A percentile compares a stretch with the other conserved stretches of the same genome.
Evolutionary conservation across 2,329 filamentous ascomycete genomes (phyloP).

Genomic region (Fusarium hostae): DNA sequence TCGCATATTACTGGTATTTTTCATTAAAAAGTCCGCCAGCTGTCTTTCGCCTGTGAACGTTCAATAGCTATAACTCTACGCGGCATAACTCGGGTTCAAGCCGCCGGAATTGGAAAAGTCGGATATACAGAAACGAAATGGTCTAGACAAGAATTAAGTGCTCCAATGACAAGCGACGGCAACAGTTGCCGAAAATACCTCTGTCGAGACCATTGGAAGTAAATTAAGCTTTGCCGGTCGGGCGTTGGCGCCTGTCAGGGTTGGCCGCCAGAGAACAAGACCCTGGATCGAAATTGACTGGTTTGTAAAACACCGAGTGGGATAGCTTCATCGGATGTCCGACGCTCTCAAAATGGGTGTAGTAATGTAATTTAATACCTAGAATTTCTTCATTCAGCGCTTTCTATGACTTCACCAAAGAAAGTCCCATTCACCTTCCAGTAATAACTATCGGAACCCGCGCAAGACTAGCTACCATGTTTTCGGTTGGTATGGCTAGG

Average conservation of each 20-base stretch:
- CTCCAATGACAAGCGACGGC: no score
- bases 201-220: background rate
- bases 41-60: no score
- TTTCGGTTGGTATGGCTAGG: background rate
- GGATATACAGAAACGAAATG: background rate
- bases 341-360: accelerated
- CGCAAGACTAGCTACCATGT: accelerated
- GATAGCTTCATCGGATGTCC: background rate
- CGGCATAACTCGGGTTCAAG: no score
- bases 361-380: accelerated
- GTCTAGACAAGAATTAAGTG: no score
- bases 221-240: accelerated
- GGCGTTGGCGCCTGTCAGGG: background rate
- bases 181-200: background rate
- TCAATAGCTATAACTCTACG: no score
- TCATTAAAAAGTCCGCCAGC: no score
- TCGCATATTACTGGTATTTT: no score
- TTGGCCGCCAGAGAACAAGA: background rate
- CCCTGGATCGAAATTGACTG: background rate
- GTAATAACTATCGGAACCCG: background rate
- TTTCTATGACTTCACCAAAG: background rate
- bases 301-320: background rate
- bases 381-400: accelerated
- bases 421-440: background rate
- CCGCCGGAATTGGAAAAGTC: background rate